Conservation (phyloP, 805 yeast species). For the Suhomyces sp. region DNA sequence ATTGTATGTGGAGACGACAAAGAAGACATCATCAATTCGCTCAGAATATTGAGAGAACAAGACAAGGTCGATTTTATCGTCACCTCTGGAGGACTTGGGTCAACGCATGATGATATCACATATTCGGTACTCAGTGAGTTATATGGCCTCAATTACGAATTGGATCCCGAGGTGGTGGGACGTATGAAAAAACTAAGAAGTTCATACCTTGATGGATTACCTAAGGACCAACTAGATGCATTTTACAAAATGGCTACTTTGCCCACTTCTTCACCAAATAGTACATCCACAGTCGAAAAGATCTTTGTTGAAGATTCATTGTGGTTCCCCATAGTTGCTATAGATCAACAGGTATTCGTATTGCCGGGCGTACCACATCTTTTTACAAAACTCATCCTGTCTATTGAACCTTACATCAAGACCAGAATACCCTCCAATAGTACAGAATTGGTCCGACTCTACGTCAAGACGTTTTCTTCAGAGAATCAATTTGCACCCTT, state of each 20-base stretch:
- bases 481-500: conserved; percentile 74
- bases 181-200: conserved; percentile 56
- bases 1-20: conserved; percentile 78
- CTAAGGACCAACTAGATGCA: conserved; percentile 51
- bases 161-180: conserved; percentile 58
- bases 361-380: conserved; percentile 85
- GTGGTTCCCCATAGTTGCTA: conserved; percentile 84
- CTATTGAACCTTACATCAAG: conserved; percentile 37
- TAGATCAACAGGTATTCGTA: conserved; percentile 64
- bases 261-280: conserved; percentile 46
- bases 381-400: conserved; percentile 54
- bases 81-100: conserved; percentile 77
- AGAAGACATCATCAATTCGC: conserved; percentile 56
- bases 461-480: conserved; percentile 56
- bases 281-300: conserved; percentile 37
- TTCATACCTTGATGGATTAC: conserved; percentile 29
- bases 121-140: conserved; percentile 73
- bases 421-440: conserved; percentile 20
- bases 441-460: conserved; percentile 41
- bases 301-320: conserved; percentile 46
- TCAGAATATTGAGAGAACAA: conserved; percentile 42
- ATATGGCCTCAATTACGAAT: conserved; percentile 47
- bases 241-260: conserved; percentile 78
- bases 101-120: conserved; percentile 89
- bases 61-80: conserved; percentile 63